phyloP scores from a whole-genome alignment of 148 eudicot genomes.

The Chenopodium album region DNA sequence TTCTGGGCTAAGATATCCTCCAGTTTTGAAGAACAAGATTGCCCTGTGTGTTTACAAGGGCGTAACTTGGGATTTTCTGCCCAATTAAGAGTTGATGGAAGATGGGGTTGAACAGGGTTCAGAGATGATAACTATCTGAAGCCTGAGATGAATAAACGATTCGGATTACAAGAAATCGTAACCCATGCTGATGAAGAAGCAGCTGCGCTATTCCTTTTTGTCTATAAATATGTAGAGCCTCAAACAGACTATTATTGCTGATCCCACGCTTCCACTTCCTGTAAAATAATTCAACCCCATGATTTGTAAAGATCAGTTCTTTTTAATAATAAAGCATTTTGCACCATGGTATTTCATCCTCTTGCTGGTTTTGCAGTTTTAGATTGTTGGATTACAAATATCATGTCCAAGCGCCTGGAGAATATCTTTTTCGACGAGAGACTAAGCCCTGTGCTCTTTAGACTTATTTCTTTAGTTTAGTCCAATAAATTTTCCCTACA shows the following conservation, averaged over 20 bases:
- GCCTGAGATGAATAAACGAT: not conserved
- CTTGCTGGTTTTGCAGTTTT: slow-evolving; percentile 4
- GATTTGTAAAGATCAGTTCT: slow-evolving; percentile 19
- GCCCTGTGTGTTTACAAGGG: not conserved
- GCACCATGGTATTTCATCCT: not conserved
- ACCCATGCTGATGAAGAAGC: not conserved
- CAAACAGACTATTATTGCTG: slow-evolving; percentile 9
- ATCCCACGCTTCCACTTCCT: slow-evolving; percentile 23
- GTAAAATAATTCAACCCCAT: slow-evolving; percentile 11
- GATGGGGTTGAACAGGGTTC: slow-evolving; percentile 20
- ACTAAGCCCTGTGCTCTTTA: too few species aligned
- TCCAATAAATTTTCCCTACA: too few species aligned
- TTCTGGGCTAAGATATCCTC: not conserved
- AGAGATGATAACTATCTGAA: not conserved
- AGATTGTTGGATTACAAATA: not conserved
- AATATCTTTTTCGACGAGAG: not conserved
- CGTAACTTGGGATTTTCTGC: not conserved
- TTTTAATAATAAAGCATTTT: not conserved
- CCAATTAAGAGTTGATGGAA: slow-evolving; percentile 13
- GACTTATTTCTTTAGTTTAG: too few species aligned
- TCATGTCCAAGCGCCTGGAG: not conserved
- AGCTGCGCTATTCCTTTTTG: not conserved
- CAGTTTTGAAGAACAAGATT: not conserved
- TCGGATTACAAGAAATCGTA: not conserved
- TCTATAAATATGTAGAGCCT: slow-evolving; percentile 15